Evolutionary conservation across 2,329 filamentous ascomycete genomes (phyloP).

Genomic region (Scedosporium boydii): DNA sequence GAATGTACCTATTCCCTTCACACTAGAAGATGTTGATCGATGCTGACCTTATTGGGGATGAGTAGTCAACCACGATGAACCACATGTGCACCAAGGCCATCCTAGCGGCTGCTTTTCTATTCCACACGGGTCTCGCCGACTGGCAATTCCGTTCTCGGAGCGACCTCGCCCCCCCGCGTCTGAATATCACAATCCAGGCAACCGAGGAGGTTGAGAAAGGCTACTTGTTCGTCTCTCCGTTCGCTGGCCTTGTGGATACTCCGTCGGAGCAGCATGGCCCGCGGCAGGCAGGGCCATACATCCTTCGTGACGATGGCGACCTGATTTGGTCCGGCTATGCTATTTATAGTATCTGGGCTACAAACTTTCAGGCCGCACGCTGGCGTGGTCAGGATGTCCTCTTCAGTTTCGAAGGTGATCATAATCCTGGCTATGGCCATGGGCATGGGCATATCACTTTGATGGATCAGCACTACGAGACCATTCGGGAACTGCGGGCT

Average conservation of each 20-base stretch:
- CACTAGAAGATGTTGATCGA: neutral
- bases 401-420: constrained; percentile 43
- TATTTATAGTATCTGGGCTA: constrained; percentile 40
- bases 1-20: constrained; percentile 10
- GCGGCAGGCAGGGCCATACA: constrained; percentile 43
- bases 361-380: constrained; percentile 41
- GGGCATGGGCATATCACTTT: constrained; percentile 45
- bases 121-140: constrained; percentile 3
- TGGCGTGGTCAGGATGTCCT: constrained; percentile 44
- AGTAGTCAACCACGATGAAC: constrained; percentile 3
- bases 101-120: neutral
- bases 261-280: constrained; percentile 29
- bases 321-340: constrained; percentile 48
- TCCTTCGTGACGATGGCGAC: constrained; percentile 43
- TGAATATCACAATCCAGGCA: constrained; percentile 33
- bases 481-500: constrained; percentile 40
- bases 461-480: constrained; percentile 44
- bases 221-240: constrained; percentile 33
- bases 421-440: constrained; percentile 40
- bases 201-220: constrained; percentile 27
- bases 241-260: constrained; percentile 22
- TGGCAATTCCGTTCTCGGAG: constrained; percentile 14
- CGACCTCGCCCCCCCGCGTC: constrained; percentile 21
- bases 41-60: constrained; percentile 2
- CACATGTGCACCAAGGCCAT: constrained; percentile 1